Percentiles rank a stretch among this genome's conserved stretches.
Evolutionary conservation across 768 basidiomycete genomes (phyloP).

Genomic region (Agaricus blazei): DNA sequence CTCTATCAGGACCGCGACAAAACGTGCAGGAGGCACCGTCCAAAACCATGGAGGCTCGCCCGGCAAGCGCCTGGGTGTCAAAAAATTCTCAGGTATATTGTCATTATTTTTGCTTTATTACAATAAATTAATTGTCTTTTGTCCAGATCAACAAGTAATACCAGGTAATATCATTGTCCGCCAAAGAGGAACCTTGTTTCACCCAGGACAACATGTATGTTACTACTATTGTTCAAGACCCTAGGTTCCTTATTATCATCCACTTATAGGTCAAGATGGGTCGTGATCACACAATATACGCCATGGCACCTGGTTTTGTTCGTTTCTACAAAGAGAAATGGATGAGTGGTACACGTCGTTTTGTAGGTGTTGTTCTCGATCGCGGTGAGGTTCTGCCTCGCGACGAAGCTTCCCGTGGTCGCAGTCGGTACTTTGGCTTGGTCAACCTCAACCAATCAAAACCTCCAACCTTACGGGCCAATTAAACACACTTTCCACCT

Average conservation of each 20-base stretch:
- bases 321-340: constrained; percentile 88
- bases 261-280: constrained; percentile 78
- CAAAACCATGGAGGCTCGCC: constrained; percentile 91
- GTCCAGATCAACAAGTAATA: constrained; percentile 79
- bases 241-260: constrained; percentile 6
- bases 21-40: constrained; percentile 91
- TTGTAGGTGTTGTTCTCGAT: constrained; percentile 78
- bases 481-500: not conserved
- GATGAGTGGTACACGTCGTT: constrained; percentile 69
- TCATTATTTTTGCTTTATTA: not conserved
- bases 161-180: constrained; percentile 96
- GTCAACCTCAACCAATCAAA: constrained; percentile 49
- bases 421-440: constrained; percentile 81
- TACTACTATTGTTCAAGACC: not conserved
- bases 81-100: constrained; percentile 86
- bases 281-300: constrained; percentile 92
- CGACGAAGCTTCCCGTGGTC: constrained; percentile 65
- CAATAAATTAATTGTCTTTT: constrained; percentile 6
- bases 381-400: constrained; percentile 85
- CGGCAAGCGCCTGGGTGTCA: constrained; percentile 90
- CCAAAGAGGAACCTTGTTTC: constrained; percentile 89
- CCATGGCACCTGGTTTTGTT: constrained; percentile 84
- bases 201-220: constrained; percentile 89
- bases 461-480: not conserved
- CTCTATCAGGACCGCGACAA: constrained; percentile 89